A percentile compares a stretch with the other conserved stretches of the same genome.
Conservation (phyloP, 768 basidiomycete genomes). For the Boletus rex-veris region DNA sequence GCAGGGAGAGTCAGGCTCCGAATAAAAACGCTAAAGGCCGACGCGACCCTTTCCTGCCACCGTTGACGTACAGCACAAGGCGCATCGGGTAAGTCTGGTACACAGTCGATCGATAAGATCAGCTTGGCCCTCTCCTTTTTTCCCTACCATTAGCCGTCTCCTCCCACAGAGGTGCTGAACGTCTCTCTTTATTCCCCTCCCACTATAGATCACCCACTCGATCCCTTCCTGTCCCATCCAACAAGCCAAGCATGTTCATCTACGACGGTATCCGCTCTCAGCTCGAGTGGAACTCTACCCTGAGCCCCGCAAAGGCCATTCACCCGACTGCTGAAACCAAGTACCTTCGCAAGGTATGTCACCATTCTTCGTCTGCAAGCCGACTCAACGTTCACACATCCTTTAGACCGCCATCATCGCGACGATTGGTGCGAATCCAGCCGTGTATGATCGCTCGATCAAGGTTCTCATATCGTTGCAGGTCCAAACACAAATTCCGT, state of each 20-base stretch:
- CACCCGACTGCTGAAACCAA: constrained; percentile 77
- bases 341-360: constrained; percentile 82
- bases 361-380: neutral
- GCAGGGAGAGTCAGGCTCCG: neutral
- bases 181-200: constrained; percentile 1
- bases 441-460: neutral
- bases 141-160: constrained; percentile 16
- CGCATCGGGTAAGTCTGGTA: constrained; percentile 18
- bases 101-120: constrained; percentile 17
- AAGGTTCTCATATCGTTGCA: constrained; percentile 30
- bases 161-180: constrained; percentile 13
- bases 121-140: constrained; percentile 7
- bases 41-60: neutral
- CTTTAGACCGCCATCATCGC: constrained; percentile 93
- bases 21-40: constrained; percentile 12
- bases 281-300: constrained; percentile 87
- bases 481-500: constrained; percentile 93
- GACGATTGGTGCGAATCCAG: constrained; percentile 74
- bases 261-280: constrained; percentile 68
- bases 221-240: neutral
- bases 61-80: constrained; percentile 5
- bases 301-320: constrained; percentile 70
- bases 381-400: constrained; percentile 5
- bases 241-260: constrained; percentile 47
- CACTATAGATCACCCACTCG: constrained; percentile 9